Evolutionary conservation across 768 basidiomycete genomes (phyloP).

Genomic region (Podaxis sp.): DNA sequence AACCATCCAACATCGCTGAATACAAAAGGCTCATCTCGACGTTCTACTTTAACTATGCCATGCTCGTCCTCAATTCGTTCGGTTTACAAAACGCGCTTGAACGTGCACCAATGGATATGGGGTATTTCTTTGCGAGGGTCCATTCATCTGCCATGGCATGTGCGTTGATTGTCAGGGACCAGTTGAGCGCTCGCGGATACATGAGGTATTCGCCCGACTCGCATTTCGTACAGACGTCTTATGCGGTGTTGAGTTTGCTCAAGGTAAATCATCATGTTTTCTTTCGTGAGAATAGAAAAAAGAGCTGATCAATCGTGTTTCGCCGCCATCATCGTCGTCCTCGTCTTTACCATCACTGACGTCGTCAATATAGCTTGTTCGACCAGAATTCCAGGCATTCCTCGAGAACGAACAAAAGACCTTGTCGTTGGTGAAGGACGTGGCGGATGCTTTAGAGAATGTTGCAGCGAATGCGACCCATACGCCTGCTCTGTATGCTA

Average conservation of each 20-base stretch:
- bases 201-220: constrained; percentile 88
- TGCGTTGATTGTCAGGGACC: constrained; percentile 72
- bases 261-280: constrained; percentile 56
- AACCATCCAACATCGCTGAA: constrained; percentile 25
- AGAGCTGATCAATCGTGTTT: background rate
- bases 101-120: constrained; percentile 65
- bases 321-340: background rate
- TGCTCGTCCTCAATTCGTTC: constrained; percentile 92
- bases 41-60: constrained; percentile 85
- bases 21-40: constrained; percentile 55
- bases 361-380: constrained; percentile 61
- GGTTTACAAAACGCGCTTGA: constrained; percentile 96
- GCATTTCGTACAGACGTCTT: constrained; percentile 88
- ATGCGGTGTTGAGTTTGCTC: constrained; percentile 88
- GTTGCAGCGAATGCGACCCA: constrained; percentile 79
- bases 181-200: constrained; percentile 73
- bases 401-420: constrained; percentile 73
- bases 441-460: constrained; percentile 76
- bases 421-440: constrained; percentile 70
- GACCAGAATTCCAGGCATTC: constrained; percentile 80
- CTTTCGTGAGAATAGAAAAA: background rate
- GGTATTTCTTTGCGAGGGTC: constrained; percentile 82
- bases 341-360: no score
- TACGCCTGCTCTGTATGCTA: constrained; percentile 87
- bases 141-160: constrained; percentile 71